Evolutionary conservation across 2,329 filamentous ascomycete species (phyloP).

Genomic region (Monascus ruber): DNA sequence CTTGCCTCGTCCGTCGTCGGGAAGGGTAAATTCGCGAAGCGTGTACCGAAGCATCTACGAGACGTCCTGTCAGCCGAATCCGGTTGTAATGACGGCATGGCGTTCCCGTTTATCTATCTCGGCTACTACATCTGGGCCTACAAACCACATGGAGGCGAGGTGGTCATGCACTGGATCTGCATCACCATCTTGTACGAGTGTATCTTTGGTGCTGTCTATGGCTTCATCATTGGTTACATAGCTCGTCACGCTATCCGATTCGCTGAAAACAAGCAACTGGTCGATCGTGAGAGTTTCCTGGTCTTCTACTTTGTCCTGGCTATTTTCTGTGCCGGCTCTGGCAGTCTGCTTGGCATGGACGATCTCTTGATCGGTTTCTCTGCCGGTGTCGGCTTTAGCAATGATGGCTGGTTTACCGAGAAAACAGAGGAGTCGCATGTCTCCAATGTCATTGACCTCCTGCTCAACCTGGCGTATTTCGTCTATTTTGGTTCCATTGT

Average conservation of each 20-base stretch:
- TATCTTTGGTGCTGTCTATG: constrained; percentile 80
- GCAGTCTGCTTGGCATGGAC: constrained; percentile 81
- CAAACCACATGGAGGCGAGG: constrained; percentile 53
- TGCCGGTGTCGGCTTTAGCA: constrained; percentile 95
- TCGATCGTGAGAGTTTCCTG: constrained; percentile 92
- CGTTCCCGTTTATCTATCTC: constrained; percentile 94
- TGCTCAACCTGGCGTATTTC: constrained; percentile 96
- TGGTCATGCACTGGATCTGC: constrained; percentile 78
- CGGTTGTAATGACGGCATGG: constrained; percentile 99
- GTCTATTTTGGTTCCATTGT: constrained; percentile 97
- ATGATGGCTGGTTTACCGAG: constrained; percentile 96
- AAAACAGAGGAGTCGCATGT: constrained; percentile 98
- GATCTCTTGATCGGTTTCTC: constrained; percentile 91
- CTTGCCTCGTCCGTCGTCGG: constrained; percentile 94
- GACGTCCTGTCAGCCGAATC: constrained; percentile 93
- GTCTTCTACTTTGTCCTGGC: constrained; percentile 98
- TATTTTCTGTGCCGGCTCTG: constrained; percentile 88
- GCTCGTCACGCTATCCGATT: constrained; percentile 82
- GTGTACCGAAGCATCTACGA: constrained; percentile 92
- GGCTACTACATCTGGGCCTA: constrained; percentile 83
- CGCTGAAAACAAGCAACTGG: constrained; percentile 72
- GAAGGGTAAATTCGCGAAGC: constrained; percentile 96
- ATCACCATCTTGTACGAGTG: constrained; percentile 91
- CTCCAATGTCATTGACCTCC: constrained; percentile 95
- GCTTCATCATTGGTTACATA: constrained; percentile 76